phyloP scores from a whole-genome alignment of 495 filamentous ascomycete genomes.

The Xylaria grammica region DNA sequence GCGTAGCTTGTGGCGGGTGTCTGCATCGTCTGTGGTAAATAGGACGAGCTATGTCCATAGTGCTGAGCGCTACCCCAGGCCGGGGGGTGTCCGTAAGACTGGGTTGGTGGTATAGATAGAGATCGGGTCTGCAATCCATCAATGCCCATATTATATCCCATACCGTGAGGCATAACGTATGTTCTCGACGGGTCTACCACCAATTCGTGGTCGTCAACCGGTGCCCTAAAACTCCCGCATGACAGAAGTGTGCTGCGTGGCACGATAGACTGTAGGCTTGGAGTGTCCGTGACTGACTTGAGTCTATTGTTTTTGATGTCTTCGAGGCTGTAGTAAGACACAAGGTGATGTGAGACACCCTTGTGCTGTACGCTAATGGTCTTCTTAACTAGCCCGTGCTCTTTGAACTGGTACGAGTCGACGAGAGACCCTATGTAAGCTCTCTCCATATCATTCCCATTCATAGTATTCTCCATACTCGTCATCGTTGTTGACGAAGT shows the following conservation, averaged over 20 bases:
- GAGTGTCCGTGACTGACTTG: constrained; percentile 57
- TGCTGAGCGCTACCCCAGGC: not conserved
- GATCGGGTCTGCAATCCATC: not conserved
- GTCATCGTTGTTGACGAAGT: constrained; percentile 35
- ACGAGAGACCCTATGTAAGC: constrained; percentile 79
- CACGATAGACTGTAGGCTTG: constrained; percentile 38
- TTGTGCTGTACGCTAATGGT: constrained; percentile 79
- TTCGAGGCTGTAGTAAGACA: constrained; percentile 84
- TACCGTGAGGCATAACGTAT: no score
- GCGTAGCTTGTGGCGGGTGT: not conserved
- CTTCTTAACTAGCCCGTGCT: constrained; percentile 86
- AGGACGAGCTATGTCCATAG: not conserved
- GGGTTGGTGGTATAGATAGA: not conserved
- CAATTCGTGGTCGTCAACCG: constrained; percentile 59
- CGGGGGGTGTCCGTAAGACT: not conserved
- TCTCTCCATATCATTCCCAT: constrained; percentile 56
- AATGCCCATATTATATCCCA: not conserved
- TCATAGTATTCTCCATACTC: constrained; percentile 36
- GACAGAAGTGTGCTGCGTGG: constrained; percentile 65
- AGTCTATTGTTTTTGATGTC: constrained; percentile 70
- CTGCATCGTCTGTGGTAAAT: not conserved
- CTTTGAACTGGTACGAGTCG: constrained; percentile 88
- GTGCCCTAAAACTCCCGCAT: constrained; percentile 72
- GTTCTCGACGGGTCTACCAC: no score
- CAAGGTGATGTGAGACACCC: constrained; percentile 76